A percentile compares a stretch with the other conserved stretches of the same genome.
phyloP scores from a whole-genome alignment of 1,284 basidiomycete species.

The Irpex sp. region DNA sequence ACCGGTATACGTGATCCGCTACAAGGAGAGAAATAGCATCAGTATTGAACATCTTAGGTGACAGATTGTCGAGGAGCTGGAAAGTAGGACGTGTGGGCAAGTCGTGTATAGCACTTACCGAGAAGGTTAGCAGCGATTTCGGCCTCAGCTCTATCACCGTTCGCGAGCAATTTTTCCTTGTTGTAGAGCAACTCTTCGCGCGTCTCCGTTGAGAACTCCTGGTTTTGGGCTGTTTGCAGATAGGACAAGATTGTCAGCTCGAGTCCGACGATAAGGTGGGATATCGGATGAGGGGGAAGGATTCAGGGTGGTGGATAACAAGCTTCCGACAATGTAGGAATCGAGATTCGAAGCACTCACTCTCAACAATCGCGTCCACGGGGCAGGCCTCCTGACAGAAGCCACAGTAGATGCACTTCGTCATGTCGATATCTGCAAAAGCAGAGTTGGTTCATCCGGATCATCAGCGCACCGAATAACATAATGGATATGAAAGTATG shows the following conservation, averaged over 20 bases:
- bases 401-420: constrained; percentile 96
- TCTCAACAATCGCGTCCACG: constrained; percentile 99
- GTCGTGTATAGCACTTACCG: constrained; percentile 40
- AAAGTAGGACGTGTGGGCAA: neutral
- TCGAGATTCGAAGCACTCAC: constrained; percentile 45
- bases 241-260: constrained; percentile 8
- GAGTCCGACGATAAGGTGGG: neutral
- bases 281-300: neutral
- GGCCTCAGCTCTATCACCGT: constrained; percentile 94
- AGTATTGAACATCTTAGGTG: constrained; percentile 2
- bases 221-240: constrained; percentile 76
- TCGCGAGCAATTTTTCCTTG: constrained; percentile 95
- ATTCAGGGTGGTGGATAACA: constrained; percentile 4
- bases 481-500: constrained; percentile 17
- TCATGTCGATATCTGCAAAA: constrained; percentile 88
- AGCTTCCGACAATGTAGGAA: constrained; percentile 10
- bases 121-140: constrained; percentile 95
- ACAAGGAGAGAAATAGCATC: constrained; percentile 10
- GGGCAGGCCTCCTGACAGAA: constrained; percentile 99
- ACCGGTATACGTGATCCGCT: constrained; percentile 67
- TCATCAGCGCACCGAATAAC: constrained; percentile 8
- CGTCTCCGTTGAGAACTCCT: constrained; percentile 95
- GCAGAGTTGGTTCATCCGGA: constrained; percentile 4
- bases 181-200: constrained; percentile 99
- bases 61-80: neutral